Evolutionary conservation across 495 filamentous ascomycete species (phyloP), one percentile per base, ranked within the genome.

Genomic region (Cairneyella variabilis): DNA sequence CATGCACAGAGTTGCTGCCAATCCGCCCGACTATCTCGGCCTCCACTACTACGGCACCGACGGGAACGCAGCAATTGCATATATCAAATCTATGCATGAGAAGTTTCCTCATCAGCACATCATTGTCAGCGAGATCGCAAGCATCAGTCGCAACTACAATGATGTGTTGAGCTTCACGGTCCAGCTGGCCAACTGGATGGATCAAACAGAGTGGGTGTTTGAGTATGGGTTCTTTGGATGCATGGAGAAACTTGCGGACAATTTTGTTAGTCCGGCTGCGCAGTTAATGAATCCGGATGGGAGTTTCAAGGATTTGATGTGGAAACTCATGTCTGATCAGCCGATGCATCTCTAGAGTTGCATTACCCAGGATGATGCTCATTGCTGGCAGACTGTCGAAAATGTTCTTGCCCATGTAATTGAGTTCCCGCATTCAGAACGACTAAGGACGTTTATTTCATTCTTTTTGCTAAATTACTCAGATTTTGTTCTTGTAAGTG

Each of bases 221-320:
- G 69, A 74, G 57, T 74, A 74, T 48, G 68, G 64, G 7, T 68
- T 71, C 8, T 74, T 73, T 41, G 71, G 70, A 11, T 73, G 70
- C 54, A 71, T 71, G 58, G 48, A 61, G 26, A 57, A 71, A 12
- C 53, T 66, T 17, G 67, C 71, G 43, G 69, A 74, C 45, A 44
- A 37, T 17, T 74, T 72, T 49, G 70, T 74, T 20, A 73, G 71
- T 54, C 69, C 69, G 0, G 63, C 48, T 12, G 71, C 69, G 36
- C 70, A 71, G 58, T 60, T 74, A 45, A 74, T 74, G 70, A 65
- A 71, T 14, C 45, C 42, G 11, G 61, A 72, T 38, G 71, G 69
- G 42, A 57, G 57, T 48, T 73, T 74, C 28, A 73, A 63, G 14
- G 60, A 66, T 51, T 51, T 51, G 34, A 51, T 51, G 48, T 40